phyloP scores from a whole-genome alignment of 2,329 filamentous ascomycete genomes.

The Trichophyton schoenleinii region DNA sequence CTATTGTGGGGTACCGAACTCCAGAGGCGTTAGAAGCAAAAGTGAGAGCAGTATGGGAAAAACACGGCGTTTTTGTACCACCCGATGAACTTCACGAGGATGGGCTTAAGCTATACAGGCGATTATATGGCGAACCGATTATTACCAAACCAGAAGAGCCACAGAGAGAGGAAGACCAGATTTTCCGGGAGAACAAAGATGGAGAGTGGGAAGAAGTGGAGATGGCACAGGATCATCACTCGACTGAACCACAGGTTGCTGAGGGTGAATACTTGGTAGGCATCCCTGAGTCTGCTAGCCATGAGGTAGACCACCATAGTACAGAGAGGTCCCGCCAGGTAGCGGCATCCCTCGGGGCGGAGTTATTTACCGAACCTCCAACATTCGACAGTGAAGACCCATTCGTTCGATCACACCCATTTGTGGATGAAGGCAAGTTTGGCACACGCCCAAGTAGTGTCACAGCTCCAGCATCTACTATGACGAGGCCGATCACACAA shows the following conservation, averaged over 20 bases:
- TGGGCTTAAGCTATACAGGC: conserved; percentile 63
- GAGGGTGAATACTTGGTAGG: not conserved
- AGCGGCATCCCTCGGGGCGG: conserved; percentile 6
- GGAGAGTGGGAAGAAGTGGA: conserved; percentile 28
- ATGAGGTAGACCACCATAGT: not conserved
- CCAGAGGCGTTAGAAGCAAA: conserved; percentile 23
- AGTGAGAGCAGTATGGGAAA: conserved; percentile 58
- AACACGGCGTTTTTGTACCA: conserved; percentile 66
- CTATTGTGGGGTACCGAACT: conserved; percentile 22
- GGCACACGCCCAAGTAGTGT: conserved; percentile 61
- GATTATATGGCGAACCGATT: conserved; percentile 63
- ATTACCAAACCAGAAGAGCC: conserved; percentile 9
- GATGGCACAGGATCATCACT: not conserved
- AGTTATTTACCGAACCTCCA: conserved; percentile 26
- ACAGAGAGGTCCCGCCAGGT: conserved; percentile 2
- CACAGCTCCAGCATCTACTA: conserved; percentile 55
- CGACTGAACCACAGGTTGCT: not conserved
- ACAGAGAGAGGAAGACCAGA: conserved; percentile 21
- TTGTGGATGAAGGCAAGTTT: conserved; percentile 63
- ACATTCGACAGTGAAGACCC: conserved; percentile 31
- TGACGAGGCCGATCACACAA: conserved; percentile 56
- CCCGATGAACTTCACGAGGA: conserved; percentile 54
- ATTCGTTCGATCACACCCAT: conserved; percentile 53
- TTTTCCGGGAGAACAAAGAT: conserved; percentile 29
- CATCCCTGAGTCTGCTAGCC: not conserved